A percentile compares a stretch with the other conserved stretches of the same genome.
Evolutionary conservation across 78 protist species (phyloP).

Genomic region (Dictyostelium purpureum): DNA sequence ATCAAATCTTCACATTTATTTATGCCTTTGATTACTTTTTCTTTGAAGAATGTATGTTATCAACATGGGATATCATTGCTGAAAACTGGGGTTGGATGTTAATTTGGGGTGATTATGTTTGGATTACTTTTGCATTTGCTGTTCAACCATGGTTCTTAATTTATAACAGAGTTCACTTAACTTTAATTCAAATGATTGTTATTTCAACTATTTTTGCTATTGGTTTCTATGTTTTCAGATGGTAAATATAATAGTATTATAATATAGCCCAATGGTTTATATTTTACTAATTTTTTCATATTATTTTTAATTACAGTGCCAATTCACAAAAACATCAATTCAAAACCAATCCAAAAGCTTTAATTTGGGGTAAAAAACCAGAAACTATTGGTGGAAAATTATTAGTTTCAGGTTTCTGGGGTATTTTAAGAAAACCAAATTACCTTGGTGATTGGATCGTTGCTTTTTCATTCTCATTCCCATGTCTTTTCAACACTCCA

Average conservation of each 20-base stretch:
- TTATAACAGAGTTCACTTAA: conserved; percentile 18
- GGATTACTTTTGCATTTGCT: conserved; percentile 9
- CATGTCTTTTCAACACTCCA: conserved; percentile 25
- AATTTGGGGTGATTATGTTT: conserved; percentile 13
- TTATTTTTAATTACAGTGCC: background rate
- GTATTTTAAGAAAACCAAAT: conserved; percentile 34
- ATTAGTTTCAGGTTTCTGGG: conserved; percentile 25
- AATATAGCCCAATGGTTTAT: background rate
- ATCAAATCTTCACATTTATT: conserved; percentile 27
- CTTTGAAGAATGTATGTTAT: conserved; percentile 20
- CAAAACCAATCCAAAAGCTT: conserved; percentile 21
- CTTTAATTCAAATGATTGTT: conserved; percentile 10
- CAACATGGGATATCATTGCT: conserved; percentile 23
- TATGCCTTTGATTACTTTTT: conserved; percentile 23
- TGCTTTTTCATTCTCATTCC: conserved; percentile 25
- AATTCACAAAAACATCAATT: conserved; percentile 27
- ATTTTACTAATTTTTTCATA: background rate
- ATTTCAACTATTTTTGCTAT: conserved; percentile 7
- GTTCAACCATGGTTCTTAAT: conserved; percentile 33
- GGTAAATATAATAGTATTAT: background rate
- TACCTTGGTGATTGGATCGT: conserved; percentile 24
- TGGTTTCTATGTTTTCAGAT: conserved; percentile 14
- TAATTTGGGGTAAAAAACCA: conserved; percentile 31
- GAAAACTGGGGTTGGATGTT: conserved; percentile 29
- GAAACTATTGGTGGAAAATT: conserved; percentile 4